phyloP scores from a whole-genome alignment of 2,329 filamentous ascomycete species.

The Hymenoscyphus occultus region DNA sequence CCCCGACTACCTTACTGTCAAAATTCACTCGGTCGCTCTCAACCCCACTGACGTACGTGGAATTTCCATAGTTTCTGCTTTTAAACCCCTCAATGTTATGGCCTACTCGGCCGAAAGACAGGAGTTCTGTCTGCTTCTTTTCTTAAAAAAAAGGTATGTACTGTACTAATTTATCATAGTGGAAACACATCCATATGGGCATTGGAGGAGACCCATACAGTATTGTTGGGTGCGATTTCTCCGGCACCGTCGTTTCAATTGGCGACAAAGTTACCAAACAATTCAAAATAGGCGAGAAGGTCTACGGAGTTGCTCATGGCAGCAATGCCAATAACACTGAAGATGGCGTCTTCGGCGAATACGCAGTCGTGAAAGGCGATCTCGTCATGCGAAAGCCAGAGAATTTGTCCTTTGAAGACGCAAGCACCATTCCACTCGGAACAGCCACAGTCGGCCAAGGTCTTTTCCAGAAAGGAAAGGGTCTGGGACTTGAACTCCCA shows the following conservation, averaged over 20 bases:
- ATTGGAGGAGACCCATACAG: constrained; percentile 10
- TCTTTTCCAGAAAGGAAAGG: constrained; percentile 19
- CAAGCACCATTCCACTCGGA: constrained; percentile 18
- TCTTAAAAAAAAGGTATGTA: neutral
- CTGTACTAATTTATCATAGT: neutral
- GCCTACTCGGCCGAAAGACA: too few species aligned
- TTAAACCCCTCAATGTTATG: neutral
- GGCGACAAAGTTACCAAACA: constrained; percentile 20
- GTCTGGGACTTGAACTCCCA: constrained; percentile 17
- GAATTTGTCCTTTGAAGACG: constrained; percentile 15
- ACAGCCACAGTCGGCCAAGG: constrained; percentile 25
- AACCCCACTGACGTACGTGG: constrained; percentile 19
- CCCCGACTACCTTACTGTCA: constrained; percentile 19
- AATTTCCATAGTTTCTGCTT: neutral
- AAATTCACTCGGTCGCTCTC: constrained; percentile 19
- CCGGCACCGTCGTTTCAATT: constrained; percentile 21
- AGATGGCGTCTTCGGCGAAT: constrained; percentile 25
- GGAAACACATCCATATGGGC: constrained; percentile 12
- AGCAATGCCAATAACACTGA: constrained; percentile 13
- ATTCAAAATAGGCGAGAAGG: constrained; percentile 20
- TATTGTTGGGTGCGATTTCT: constrained; percentile 23
- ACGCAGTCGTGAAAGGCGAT: constrained; percentile 21
- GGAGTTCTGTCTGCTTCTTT: neutral
- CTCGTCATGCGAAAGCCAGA: constrained; percentile 17
- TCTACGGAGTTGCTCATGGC: constrained; percentile 23